phyloP scores from a whole-genome alignment of 495 filamentous ascomycete species.

The Aspergillus wentii region DNA sequence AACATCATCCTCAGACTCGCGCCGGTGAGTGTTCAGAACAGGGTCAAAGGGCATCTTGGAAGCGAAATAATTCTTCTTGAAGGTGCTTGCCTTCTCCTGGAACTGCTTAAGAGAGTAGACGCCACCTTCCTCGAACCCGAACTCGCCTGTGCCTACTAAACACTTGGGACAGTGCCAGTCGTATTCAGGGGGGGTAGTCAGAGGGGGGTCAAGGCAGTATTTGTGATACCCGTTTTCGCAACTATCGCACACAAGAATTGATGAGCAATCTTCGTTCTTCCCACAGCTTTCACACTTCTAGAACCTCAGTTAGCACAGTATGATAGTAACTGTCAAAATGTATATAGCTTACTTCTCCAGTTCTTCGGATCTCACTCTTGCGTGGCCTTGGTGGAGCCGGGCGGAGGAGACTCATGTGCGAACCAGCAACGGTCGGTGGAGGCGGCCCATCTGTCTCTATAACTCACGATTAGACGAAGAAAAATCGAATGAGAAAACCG shows the following conservation, averaged over 20 bases:
- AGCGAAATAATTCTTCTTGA: constrained; percentile 91
- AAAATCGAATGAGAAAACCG: too few relatives aligned
- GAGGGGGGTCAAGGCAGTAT: constrained; percentile 79
- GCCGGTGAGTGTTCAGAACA: constrained; percentile 68
- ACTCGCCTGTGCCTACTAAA: constrained; percentile 93
- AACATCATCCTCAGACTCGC: constrained; percentile 91
- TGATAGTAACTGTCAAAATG: constrained; percentile 1
- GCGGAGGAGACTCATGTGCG: constrained; percentile 92
- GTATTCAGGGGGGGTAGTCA: constrained; percentile 71
- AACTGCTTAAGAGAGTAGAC: constrained; percentile 95
- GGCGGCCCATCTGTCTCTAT: constrained; percentile 70
- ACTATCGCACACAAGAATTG: constrained; percentile 82
- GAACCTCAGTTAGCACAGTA: constrained; percentile 2
- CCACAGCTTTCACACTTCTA: constrained; percentile 87
- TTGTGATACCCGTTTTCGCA: constrained; percentile 89
- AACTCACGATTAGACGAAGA: constrained; percentile 15
- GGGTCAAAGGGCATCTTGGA: constrained; percentile 88
- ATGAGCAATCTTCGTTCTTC: constrained; percentile 65
- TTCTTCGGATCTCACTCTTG: constrained; percentile 60
- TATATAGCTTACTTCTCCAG: constrained; percentile 63
- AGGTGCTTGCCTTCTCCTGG: constrained; percentile 90
- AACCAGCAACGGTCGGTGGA: constrained; percentile 89
- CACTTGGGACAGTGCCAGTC: constrained; percentile 98
- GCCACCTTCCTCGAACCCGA: constrained; percentile 95
- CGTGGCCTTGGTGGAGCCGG: constrained; percentile 69